Percentiles rank a stretch among this genome's conserved stretches.
Evolutionary conservation across 1,139 yeast genomes (phyloP).

Genomic region (Protomyces inundatus): DNA sequence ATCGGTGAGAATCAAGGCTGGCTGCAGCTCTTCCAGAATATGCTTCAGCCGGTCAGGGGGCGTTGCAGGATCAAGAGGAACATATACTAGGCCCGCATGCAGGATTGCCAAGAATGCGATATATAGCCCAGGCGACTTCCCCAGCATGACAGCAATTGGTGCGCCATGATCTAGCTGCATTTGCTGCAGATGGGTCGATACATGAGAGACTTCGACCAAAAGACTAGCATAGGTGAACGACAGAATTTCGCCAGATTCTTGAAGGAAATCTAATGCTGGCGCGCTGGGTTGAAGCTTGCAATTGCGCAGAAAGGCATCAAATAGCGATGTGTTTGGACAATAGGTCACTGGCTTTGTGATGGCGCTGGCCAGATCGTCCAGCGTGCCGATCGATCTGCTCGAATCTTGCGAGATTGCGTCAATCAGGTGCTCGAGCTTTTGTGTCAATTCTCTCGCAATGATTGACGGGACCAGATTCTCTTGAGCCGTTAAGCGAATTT

Average conservation of each 20-base stretch:
- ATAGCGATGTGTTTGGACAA: constrained; percentile 10
- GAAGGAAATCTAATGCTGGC: constrained; percentile 30
- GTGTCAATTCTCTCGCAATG: not conserved
- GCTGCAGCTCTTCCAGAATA: constrained; percentile 28
- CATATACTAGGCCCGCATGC: constrained; percentile 32
- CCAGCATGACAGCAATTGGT: constrained; percentile 28
- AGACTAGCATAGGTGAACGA: constrained; percentile 29
- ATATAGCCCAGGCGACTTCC: constrained; percentile 30
- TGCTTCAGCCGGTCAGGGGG: constrained; percentile 28
- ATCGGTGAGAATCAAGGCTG: not conserved
- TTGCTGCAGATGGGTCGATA: constrained; percentile 21
- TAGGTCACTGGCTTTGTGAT: not conserved
- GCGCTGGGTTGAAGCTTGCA: constrained; percentile 3
- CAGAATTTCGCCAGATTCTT: constrained; percentile 3
- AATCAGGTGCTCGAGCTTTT: not conserved
- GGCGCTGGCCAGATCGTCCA: not conserved
- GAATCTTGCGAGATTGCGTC: not conserved
- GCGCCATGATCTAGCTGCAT: constrained; percentile 5
- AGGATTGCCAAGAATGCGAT: constrained; percentile 28
- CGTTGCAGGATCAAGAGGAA: constrained; percentile 30
- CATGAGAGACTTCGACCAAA: constrained; percentile 5
- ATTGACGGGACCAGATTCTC: not conserved
- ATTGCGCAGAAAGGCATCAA: constrained; percentile 24
- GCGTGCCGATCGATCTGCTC: not conserved
- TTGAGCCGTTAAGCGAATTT: not conserved